These are phyloP conservation scores for Castanopsis chinensis DNA, from an alignment of 306 rosid species.

Conservation along the genomic window DNA sequence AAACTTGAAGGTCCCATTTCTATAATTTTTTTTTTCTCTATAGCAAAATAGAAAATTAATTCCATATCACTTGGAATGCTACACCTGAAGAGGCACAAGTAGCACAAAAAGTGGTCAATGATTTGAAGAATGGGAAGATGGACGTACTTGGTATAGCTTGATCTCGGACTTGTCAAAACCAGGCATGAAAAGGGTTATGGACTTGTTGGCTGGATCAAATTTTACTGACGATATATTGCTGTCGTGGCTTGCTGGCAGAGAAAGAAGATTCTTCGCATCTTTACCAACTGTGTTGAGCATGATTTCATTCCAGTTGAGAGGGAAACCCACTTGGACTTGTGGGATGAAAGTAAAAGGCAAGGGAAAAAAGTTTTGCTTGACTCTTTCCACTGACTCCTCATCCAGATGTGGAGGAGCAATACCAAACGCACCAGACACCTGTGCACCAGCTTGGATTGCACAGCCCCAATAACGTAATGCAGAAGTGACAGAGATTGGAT, in stretches of 20 bases:
- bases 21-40: not conserved
- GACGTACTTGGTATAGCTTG: constrained; percentile 80
- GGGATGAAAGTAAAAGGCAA: constrained; percentile 70
- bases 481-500: constrained; percentile 55
- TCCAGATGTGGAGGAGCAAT: constrained; percentile 35
- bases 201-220: constrained; percentile 62
- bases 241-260: constrained; percentile 36
- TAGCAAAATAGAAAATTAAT: not conserved
- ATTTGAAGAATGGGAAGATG: constrained; percentile 1
- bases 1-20: not conserved
- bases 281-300: constrained; percentile 29
- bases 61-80: constrained; percentile 14
- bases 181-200: constrained; percentile 81
- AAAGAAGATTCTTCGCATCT: constrained; percentile 61
- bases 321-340: constrained; percentile 35
- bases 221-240: constrained; percentile 47
- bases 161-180: constrained; percentile 94
- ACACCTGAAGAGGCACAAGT: not conserved
- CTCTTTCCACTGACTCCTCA: constrained; percentile 42
- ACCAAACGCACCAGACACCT: constrained; percentile 75
- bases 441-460: constrained; percentile 85
- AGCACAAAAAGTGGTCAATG: not conserved
- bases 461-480: constrained; percentile 97
- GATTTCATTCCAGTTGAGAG: constrained; percentile 57
- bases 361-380: constrained; percentile 53